Conservation (phyloP, 2,329 filamentous ascomycete species). For the Hypomyces perniciosus region DNA sequence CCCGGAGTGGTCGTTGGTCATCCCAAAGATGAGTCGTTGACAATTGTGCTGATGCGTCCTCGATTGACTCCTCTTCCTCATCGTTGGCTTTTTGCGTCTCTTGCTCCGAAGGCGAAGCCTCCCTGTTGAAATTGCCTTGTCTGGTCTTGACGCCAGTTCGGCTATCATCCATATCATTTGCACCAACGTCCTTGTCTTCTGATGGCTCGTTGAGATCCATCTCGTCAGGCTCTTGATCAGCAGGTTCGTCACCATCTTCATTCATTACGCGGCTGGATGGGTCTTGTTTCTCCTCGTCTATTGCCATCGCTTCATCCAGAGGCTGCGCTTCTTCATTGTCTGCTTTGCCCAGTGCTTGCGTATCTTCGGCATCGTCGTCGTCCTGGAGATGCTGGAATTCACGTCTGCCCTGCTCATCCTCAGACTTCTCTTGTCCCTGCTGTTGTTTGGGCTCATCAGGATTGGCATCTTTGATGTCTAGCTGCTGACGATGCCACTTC, state of each 20-base stretch:
- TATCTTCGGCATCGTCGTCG: slow-evolving; percentile 73
- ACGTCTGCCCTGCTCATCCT: slow-evolving; percentile 67
- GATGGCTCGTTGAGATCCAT: slow-evolving; percentile 34
- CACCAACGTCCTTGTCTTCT: slow-evolving; percentile 33
- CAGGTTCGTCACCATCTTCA: slow-evolving; percentile 44
- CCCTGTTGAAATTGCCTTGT: slow-evolving; percentile 52
- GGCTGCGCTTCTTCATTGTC: slow-evolving; percentile 80
- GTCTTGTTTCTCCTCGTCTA: slow-evolving; percentile 63
- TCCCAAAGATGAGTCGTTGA: slow-evolving; percentile 65
- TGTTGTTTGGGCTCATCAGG: slow-evolving; percentile 44
- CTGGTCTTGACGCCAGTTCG: slow-evolving; percentile 55
- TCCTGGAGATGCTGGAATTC: slow-evolving; percentile 92
- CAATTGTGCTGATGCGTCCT: slow-evolving; percentile 55
- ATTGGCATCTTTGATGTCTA: slow-evolving; percentile 62
- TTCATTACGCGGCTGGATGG: slow-evolving; percentile 43
- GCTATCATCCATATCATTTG: slow-evolving; percentile 47
- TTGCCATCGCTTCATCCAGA: slow-evolving; percentile 82
- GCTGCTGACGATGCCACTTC: slow-evolving; percentile 83
- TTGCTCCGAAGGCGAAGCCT: slow-evolving; percentile 37
- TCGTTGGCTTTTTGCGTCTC: slow-evolving; percentile 36
- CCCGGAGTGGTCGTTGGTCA: slow-evolving; percentile 36
- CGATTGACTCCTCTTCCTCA: slow-evolving; percentile 42
- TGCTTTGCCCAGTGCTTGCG: slow-evolving; percentile 85
- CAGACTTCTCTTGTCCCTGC: slow-evolving; percentile 36
- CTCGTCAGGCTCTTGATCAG: slow-evolving; percentile 39